Base-by-base conservation (phyloP, 768 basidiomycete species). In the Pholiota conissans region DNA sequence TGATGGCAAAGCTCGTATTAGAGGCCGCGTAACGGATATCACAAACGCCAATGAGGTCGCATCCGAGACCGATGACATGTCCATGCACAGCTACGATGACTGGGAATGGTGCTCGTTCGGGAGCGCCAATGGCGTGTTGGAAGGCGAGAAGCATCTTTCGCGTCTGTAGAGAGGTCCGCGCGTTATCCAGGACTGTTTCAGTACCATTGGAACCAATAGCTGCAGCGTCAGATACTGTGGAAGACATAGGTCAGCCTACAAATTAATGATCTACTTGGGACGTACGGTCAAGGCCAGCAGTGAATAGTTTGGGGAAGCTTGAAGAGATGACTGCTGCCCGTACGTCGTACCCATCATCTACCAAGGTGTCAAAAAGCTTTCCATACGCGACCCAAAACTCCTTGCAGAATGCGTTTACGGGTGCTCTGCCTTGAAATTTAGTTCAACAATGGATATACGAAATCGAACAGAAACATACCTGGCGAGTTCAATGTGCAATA, bases 31-130 rank as follows among this genome's bases (percentile, higher is more conserved):
- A 86, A 0, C 94, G 82, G 9, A 97, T 80, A 68, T 96, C 95
- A 68, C 92, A 93, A 0, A 88, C 73, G 3, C 74, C 74, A 5
- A 88, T 79, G 40, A 95, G 77, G 70, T 97, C 94, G 9, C 95
- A 76, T 0, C 88, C 90, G 0, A 95, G 79, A 0, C 94, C 94
- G 37, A 91, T 68, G 8, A 84, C 84, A 10, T 83, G 70, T 0
- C 93, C 94, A 63, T 93, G 88, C 0, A 90, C 74, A 0, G 94
- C 93, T 0, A 77, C 90, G 40, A 97, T 90, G 55, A 96, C 90
- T 0, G 95, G 94, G 67, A 90, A 86, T 0, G 80, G 79, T 55
- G 86, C 87, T 10, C 81, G 74, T 59, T 88, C 85, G 0, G 92
- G 84, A 0, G 87, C 77, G 0, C 83, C 76, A 40, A 96, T 89